Conservation (phyloP, 805 yeast species). For the Alloascoidea hylecoeti region DNA sequence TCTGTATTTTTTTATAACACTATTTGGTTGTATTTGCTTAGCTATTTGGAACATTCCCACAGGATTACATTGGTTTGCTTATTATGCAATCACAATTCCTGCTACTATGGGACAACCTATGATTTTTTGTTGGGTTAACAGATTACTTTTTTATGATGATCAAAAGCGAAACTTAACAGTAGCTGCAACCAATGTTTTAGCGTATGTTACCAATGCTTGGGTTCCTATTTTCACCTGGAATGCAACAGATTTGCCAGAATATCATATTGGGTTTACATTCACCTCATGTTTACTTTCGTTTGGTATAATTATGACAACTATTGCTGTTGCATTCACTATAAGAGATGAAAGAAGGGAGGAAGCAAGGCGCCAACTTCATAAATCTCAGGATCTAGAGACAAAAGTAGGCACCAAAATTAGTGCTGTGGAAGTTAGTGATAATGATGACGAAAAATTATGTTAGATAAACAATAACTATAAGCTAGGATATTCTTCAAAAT, state of each 20-base stretch:
- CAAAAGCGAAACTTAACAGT: slow-evolving; percentile 21
- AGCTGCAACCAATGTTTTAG: slow-evolving; percentile 24
- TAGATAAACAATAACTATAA: too few species aligned
- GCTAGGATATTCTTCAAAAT: too few species aligned
- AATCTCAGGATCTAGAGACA: too few species aligned
- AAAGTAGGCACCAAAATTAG: too few species aligned
- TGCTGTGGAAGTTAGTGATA: too few species aligned
- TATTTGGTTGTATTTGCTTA: slow-evolving; percentile 25
- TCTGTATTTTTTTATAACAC: slow-evolving; percentile 22
- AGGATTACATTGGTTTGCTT: slow-evolving; percentile 35
- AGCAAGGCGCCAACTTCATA: too few species aligned
- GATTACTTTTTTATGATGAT: slow-evolving; percentile 27
- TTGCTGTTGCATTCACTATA: slow-evolving; percentile 12
- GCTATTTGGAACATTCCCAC: slow-evolving; percentile 33
- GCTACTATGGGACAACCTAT: slow-evolving; percentile 40
- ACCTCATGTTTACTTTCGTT: slow-evolving; percentile 18
- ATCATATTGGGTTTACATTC: slow-evolving; percentile 24
- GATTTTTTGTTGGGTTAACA: slow-evolving; percentile 42
- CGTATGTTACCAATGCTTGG: slow-evolving; percentile 27
- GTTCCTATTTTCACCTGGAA: slow-evolving; percentile 27
- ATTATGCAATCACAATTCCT: slow-evolving; percentile 32
- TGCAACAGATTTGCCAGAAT: slow-evolving; percentile 21
- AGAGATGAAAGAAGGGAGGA: slow-evolving; percentile 13
- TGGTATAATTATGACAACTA: slow-evolving; percentile 18
- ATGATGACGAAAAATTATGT: too few species aligned